Conservation (phyloP, 2,329 filamentous ascomycete species). For the Pezicula rhizophila region DNA sequence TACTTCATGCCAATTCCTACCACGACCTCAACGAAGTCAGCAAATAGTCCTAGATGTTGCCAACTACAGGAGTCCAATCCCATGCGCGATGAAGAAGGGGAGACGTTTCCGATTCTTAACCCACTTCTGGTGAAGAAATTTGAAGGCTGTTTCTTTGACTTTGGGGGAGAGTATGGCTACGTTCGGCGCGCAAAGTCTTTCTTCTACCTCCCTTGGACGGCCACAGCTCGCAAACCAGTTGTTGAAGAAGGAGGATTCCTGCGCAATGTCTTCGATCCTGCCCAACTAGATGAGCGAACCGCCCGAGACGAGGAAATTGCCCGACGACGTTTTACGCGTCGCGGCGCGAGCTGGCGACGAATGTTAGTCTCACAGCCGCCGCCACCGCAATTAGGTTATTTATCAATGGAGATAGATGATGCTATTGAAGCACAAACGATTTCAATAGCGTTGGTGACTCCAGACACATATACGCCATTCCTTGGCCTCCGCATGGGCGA, state of each 20-base stretch:
- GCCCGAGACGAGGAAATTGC: not conserved
- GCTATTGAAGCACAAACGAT: not conserved
- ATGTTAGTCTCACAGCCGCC: conserved; percentile 4
- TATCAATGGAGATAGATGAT: no score
- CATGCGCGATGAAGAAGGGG: not conserved
- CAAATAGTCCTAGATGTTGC: no score
- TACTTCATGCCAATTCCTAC: not conserved
- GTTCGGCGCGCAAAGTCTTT: not conserved
- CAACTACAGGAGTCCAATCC: no score
- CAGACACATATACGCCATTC: not conserved
- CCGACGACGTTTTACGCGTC: not conserved
- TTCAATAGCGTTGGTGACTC: not conserved
- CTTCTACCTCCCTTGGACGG: not conserved
- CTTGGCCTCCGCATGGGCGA: not conserved
- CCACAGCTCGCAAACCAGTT: not conserved
- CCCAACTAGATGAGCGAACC: not conserved
- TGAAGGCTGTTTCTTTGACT: not conserved
- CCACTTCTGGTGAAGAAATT: conserved; percentile 2
- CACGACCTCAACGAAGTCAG: not conserved
- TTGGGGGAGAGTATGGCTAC: not conserved
- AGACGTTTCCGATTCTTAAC: not conserved
- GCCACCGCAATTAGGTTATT: not conserved
- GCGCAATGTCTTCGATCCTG: no score
- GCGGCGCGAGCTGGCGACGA: conserved; percentile 1
- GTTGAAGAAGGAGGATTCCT: not conserved